Percentiles rank a stretch among this genome's conserved stretches.
Evolutionary conservation across 495 filamentous ascomycete genomes (phyloP).

Genomic region (Hypoxylon crocopeplum): DNA sequence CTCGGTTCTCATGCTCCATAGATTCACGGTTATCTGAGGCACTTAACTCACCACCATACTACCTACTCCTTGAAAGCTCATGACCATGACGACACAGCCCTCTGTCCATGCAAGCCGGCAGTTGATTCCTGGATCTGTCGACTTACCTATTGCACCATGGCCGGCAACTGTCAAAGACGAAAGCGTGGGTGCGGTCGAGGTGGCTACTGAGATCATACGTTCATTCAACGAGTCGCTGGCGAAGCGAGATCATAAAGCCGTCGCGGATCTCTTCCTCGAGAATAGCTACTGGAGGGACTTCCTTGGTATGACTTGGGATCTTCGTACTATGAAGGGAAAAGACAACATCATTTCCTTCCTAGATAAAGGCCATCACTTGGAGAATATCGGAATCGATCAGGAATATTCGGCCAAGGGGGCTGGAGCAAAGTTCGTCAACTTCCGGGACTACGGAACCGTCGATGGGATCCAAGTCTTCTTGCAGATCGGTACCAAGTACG

Average conservation of each 20-base stretch:
- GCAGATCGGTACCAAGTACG: conserved; percentile 58
- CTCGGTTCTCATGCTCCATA: too few species aligned
- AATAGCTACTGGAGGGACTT: conserved; percentile 71
- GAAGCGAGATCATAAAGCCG: conserved; percentile 41
- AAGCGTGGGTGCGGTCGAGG: conserved; percentile 51
- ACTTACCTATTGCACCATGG: conserved; percentile 54
- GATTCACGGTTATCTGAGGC: too few species aligned
- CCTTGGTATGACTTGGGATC: conserved; percentile 64
- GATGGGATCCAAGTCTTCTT: conserved; percentile 61
- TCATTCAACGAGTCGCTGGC: conserved; percentile 58
- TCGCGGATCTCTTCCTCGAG: conserved; percentile 58
- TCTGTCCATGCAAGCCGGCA: conserved; percentile 58
- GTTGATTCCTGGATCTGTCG: conserved; percentile 65
- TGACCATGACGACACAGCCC: conserved; percentile 9
- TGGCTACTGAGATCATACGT: conserved; percentile 53
- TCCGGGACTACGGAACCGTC: conserved; percentile 55
- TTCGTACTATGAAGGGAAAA: conserved; percentile 63
- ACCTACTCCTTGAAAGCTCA: not conserved
- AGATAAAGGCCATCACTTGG: conserved; percentile 47
- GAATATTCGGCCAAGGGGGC: conserved; percentile 47
- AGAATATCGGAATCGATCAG: conserved; percentile 56
- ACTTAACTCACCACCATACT: not conserved
- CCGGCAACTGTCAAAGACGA: conserved; percentile 41
- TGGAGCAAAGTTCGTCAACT: conserved; percentile 53
- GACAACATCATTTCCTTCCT: conserved; percentile 60